Conservation (phyloP, 805 yeast species). For the Kregervanrija delftensis region DNA sequence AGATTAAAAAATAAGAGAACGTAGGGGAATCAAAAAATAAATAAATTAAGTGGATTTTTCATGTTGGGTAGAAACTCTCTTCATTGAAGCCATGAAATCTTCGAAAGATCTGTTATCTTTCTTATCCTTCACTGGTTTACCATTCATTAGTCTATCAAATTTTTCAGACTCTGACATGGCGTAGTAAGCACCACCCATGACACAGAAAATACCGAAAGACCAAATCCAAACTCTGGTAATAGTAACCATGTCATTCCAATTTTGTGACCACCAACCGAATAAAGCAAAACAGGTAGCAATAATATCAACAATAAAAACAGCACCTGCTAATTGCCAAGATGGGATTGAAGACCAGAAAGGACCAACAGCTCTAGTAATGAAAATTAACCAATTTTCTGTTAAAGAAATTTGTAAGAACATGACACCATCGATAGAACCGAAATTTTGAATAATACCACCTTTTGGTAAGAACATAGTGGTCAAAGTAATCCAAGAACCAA, state of each 20-base stretch:
- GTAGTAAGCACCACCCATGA: constrained; percentile 91
- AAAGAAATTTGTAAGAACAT: constrained; percentile 85
- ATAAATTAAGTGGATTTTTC: constrained; percentile 57
- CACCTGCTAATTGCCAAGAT: constrained; percentile 92
- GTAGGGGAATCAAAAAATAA: not conserved
- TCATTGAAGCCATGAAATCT: constrained; percentile 79
- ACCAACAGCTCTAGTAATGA: constrained; percentile 91
- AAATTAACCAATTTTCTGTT: constrained; percentile 94
- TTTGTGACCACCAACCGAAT: constrained; percentile 95
- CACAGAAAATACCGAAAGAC: constrained; percentile 92
- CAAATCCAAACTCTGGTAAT: constrained; percentile 87
- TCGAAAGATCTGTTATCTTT: constrained; percentile 61
- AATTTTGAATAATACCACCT: constrained; percentile 92
- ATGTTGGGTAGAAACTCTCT: constrained; percentile 83
- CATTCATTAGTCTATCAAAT: constrained; percentile 73
- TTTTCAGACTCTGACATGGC: constrained; percentile 70
- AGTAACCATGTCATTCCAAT: constrained; percentile 89
- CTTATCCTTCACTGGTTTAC: constrained; percentile 51
- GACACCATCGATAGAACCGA: constrained; percentile 85
- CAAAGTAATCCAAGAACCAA: constrained; percentile 87
- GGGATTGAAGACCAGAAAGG: constrained; percentile 94
- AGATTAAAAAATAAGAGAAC: not conserved
- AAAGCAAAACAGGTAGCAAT: constrained; percentile 82
- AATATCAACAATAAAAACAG: constrained; percentile 80
- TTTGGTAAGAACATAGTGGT: constrained; percentile 81